Percentiles rank a stretch among this genome's conserved stretches.
Conservation (phyloP, 2,329 filamentous ascomycete species). For the Nemania bipapillata region DNA sequence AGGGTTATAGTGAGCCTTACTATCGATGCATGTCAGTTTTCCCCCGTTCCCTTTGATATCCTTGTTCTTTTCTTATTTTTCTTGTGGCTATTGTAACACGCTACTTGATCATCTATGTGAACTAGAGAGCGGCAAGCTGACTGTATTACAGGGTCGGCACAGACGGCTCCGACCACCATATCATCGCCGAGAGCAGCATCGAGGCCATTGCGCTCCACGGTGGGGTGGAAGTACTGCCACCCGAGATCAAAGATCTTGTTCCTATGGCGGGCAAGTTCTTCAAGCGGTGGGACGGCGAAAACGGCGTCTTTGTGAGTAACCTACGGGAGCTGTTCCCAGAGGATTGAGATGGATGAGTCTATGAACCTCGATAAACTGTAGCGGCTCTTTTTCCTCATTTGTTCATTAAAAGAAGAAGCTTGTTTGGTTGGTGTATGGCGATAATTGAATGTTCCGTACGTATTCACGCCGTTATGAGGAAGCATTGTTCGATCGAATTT, state of each 20-base stretch:
- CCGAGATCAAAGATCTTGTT: constrained; percentile 64
- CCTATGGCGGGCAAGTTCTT: constrained; percentile 84
- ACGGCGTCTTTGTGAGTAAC: constrained; percentile 83
- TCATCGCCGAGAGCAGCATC: constrained; percentile 82
- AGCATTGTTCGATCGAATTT: background rate
- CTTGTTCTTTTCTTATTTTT: background rate
- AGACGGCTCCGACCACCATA: constrained; percentile 76
- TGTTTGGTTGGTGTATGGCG: background rate
- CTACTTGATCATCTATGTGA: background rate
- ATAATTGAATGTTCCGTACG: background rate
- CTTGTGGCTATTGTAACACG: background rate
- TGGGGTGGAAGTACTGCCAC: constrained; percentile 45
- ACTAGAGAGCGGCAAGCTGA: constrained; percentile 27
- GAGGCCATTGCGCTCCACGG: constrained; percentile 61
- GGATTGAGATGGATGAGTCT: constrained; percentile 66
- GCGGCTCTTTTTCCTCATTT: background rate
- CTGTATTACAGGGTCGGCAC: constrained; percentile 48
- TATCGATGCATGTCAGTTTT: constrained; percentile 85
- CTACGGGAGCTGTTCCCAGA: constrained; percentile 83
- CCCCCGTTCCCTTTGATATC: constrained; percentile 58
- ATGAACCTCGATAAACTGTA: background rate
- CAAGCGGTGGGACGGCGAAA: constrained; percentile 78
- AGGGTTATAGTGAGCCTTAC: constrained; percentile 73
- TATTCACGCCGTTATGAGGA: constrained; percentile 7
- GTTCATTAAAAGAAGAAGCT: background rate